Base-by-base conservation (phyloP, 148 eudicot genomes). In the Silene latifolia region DNA sequence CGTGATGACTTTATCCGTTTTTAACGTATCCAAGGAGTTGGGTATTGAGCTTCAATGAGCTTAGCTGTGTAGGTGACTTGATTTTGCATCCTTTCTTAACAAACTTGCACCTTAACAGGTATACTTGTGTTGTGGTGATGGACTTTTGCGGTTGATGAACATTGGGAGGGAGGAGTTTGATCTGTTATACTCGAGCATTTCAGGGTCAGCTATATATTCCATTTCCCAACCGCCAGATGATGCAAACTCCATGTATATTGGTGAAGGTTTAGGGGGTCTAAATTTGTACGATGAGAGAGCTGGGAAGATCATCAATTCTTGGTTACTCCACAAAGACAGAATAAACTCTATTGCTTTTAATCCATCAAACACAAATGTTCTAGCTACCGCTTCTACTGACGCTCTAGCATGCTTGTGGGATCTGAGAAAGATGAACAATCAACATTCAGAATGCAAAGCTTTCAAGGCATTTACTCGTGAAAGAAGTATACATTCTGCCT, bases 341-440 rank as follows among this genome's bases (percentile, higher is more conserved):
- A 88, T 92, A 79, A 92, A 87, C 75, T 74, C 90, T 6, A 77
- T 90, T 51, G 91, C 90, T 79, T 90, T 92, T 46, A 82, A 69
- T 76, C 44, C 90, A 19, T 67, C 82, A 48, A 88, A 85, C 79
- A 77, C 73, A 13, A 84, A 83, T 39, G 60, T 88, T 5, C 80
- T 92, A 84, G 95, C 91, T 71, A 92, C 92, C 17, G 83, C 92
- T 77, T 92, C 95, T 13, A 72, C 88, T 4, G 95, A 90, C 72
- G 81, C 80, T 54, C 83, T 79, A 65, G 92, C 85, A 63, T 83
- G 89, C 77, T 77, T 92, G 62, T 92, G 97, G 97, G 97, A 92
- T 81, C 77, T 92, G 68, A 90, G 97, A 81, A 74, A 81, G 77
- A 75, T 92, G 63, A 78, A 61, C 67, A 71, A 77, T 21, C 71